Evolutionary conservation across 2,329 filamentous ascomycete genomes (phyloP).

Genomic region (Phyllosticta citrichinensis): DNA sequence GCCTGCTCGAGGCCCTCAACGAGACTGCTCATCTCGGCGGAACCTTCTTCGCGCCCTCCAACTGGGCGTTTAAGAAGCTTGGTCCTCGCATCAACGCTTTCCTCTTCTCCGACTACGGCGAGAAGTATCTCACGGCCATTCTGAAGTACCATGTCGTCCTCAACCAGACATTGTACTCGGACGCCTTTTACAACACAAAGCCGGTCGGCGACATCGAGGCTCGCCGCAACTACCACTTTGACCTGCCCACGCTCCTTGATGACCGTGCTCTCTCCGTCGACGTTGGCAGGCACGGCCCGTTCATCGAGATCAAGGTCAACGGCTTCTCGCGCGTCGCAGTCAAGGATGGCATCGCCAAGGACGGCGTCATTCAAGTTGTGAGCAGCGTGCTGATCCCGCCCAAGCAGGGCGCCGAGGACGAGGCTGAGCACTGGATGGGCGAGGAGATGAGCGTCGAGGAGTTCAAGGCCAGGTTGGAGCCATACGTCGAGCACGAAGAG

Average conservation of each 20-base stretch:
- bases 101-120: constrained; percentile 67
- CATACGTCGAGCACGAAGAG: constrained; percentile 19
- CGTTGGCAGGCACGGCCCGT: constrained; percentile 56
- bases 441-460: constrained; percentile 47
- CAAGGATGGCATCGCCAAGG: constrained; percentile 60
- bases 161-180: constrained; percentile 70
- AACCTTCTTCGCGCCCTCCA: constrained; percentile 73
- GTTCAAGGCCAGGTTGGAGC: constrained; percentile 42
- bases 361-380: constrained; percentile 77
- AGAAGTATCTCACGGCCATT: constrained; percentile 66
- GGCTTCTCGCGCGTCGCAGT: constrained; percentile 56
- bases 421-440: constrained; percentile 22
- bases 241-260: constrained; percentile 62
- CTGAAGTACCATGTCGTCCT: constrained; percentile 70
- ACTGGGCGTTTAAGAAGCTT: constrained; percentile 68
- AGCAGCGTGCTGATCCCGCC: constrained; percentile 67
- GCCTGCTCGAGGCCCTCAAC: constrained; percentile 52
- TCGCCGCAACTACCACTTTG: constrained; percentile 39
- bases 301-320: constrained; percentile 66
- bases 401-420: constrained; percentile 37
- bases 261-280: constrained; percentile 61
- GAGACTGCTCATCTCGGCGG: constrained; percentile 49
- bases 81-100: constrained; percentile 68
- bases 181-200: constrained; percentile 58
- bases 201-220: background rate